These are phyloP conservation scores for Salvia rosmarinus DNA, from an alignment of 257 asterid genomes.

Conservation along the genomic window DNA sequence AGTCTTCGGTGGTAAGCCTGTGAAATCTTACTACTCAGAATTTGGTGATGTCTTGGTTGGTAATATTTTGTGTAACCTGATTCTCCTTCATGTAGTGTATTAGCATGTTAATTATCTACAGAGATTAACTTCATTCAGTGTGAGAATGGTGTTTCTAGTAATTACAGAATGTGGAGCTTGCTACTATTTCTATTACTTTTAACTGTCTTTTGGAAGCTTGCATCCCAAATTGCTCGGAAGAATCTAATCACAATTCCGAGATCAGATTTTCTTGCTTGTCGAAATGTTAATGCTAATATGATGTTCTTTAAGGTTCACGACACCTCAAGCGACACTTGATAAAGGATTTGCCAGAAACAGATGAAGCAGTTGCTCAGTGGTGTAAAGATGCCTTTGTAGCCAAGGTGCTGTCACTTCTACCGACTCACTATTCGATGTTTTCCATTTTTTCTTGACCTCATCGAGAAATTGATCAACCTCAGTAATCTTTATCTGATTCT, in stretches of 20 bases:
- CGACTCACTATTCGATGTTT: not conserved
- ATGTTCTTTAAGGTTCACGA: constrained; percentile 68
- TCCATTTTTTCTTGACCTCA: constrained; percentile 8
- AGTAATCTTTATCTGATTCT: constrained; percentile 23
- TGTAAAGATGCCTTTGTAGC: constrained; percentile 76
- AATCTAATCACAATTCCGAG: not conserved
- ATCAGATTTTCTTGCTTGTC: not conserved
- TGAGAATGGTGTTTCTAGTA: not conserved
- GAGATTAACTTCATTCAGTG: not conserved
- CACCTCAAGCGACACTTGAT: constrained; percentile 79
- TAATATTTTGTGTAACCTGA: not conserved
- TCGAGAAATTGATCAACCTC: constrained; percentile 13
- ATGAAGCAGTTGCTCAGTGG: constrained; percentile 88
- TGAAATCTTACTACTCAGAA: constrained; percentile 3
- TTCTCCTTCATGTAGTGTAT: too few relatives aligned
- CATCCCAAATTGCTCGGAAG: not conserved
- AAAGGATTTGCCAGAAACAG: constrained; percentile 84
- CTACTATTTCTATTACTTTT: not conserved
- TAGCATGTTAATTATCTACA: too few relatives aligned
- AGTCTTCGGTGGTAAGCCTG: constrained; percentile 79
- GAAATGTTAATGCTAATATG: not conserved
- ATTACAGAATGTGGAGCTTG: constrained; percentile 4
- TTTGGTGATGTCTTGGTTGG: constrained; percentile 9
- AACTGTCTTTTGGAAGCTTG: not conserved
- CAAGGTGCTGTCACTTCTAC: constrained; percentile 56